Percentiles rank a stretch among this genome's conserved stretches.
phyloP scores from a whole-genome alignment of 108 stramenopile genomes.

The Cylindrotheca fusiformis region DNA sequence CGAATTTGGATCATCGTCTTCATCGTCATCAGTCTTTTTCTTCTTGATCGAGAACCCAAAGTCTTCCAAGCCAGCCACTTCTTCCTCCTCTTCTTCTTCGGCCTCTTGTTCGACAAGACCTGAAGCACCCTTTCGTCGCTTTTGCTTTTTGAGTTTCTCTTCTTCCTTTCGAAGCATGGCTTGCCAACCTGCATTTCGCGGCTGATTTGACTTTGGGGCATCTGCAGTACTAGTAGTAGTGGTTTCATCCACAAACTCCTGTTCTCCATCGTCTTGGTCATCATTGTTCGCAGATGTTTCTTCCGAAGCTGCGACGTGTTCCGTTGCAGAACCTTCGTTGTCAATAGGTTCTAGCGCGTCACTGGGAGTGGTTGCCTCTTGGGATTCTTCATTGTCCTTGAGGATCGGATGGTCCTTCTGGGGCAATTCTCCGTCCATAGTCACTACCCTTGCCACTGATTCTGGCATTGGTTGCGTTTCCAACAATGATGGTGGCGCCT shows the following conservation, averaged over 20 bases:
- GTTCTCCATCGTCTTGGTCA: constrained; percentile 34
- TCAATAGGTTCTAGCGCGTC: neutral
- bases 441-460: neutral
- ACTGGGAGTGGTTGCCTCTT: neutral
- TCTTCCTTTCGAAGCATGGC: constrained; percentile 77
- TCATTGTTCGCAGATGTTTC: constrained; percentile 14
- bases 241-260: constrained; percentile 23
- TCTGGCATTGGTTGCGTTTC: neutral
- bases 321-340: neutral
- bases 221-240: neutral
- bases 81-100: constrained; percentile 91
- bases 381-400: constrained; percentile 4
- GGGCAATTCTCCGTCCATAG: neutral
- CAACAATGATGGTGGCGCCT: neutral
- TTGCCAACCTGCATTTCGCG: constrained; percentile 73
- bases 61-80: constrained; percentile 85
- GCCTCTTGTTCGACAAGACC: constrained; percentile 83
- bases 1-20: constrained; percentile 61
- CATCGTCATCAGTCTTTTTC: constrained; percentile 72
- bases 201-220: constrained; percentile 13
- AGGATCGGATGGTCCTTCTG: neutral
- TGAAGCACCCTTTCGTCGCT: constrained; percentile 38
- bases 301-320: neutral
- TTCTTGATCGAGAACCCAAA: constrained; percentile 79
- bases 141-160: constrained; percentile 60